A percentile compares a stretch with the other conserved stretches of the same genome.
phyloP scores from a whole-genome alignment of 2,329 filamentous ascomycete genomes.

The Cordyceps fumosorosea region DNA sequence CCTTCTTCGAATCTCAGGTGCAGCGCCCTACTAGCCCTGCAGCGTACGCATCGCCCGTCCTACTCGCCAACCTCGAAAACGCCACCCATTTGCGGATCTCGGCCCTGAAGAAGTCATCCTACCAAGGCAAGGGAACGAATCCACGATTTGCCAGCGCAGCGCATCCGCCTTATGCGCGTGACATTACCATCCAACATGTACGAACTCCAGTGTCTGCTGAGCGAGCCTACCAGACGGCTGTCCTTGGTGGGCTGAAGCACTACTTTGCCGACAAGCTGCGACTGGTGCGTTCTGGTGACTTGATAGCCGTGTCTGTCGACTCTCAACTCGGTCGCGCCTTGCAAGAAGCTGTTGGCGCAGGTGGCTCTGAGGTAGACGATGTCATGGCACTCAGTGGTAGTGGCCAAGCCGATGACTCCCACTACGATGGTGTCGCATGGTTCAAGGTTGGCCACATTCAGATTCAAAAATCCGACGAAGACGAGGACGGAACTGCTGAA shows the following conservation, averaged over 20 bases:
- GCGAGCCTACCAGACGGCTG: constrained; percentile 72
- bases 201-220: constrained; percentile 86
- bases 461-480: constrained; percentile 44
- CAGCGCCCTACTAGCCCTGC: constrained; percentile 51
- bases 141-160: constrained; percentile 49
- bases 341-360: constrained; percentile 59
- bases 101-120: constrained; percentile 51
- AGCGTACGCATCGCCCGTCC: constrained; percentile 75
- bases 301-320: constrained; percentile 85
- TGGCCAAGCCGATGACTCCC: constrained; percentile 22
- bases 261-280: constrained; percentile 81
- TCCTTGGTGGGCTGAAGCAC: constrained; percentile 79
- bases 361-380: constrained; percentile 66
- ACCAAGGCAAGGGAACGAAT: constrained; percentile 45
- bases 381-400: constrained; percentile 47
- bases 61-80: constrained; percentile 78
- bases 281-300: constrained; percentile 77
- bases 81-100: constrained; percentile 75
- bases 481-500: constrained; percentile 54
- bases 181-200: constrained; percentile 83
- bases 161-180: constrained; percentile 55
- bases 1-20: constrained; percentile 64
- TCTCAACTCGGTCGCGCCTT: constrained; percentile 75
- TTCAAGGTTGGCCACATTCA: constrained; percentile 79
- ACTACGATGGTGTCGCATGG: constrained; percentile 69